Evolutionary conservation across 2,329 filamentous ascomycete species (phyloP).

Genomic region (Rhinocladiella similis): DNA sequence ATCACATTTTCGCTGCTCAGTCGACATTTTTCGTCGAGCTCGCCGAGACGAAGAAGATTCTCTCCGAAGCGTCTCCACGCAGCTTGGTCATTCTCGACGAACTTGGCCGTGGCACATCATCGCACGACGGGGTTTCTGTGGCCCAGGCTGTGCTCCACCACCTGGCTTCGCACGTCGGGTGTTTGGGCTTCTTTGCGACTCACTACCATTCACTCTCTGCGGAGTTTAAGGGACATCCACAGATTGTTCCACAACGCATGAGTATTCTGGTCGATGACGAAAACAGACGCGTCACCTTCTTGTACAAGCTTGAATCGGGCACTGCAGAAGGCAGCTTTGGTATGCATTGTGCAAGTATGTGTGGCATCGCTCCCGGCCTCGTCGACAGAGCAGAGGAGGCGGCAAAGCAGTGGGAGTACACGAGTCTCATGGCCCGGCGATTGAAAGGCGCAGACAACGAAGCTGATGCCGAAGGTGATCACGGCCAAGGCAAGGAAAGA

Average conservation of each 20-base stretch:
- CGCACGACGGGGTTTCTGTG: conserved; percentile 94
- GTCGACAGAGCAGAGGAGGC: conserved; percentile 86
- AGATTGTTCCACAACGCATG: conserved; percentile 86
- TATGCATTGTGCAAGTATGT: conserved; percentile 99
- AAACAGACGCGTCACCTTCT: conserved; percentile 84
- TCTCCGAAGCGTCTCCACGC: conserved; percentile 88
- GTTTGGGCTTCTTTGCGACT: conserved; percentile 93
- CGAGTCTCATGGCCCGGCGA: conserved; percentile 83
- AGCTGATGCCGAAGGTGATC: conserved; percentile 53
- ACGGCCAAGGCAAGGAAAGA: conserved; percentile 53
- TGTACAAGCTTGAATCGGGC: conserved; percentile 91
- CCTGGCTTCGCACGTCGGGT: conserved; percentile 87
- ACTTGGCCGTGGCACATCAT: conserved; percentile 88
- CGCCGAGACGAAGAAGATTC: conserved; percentile 96
- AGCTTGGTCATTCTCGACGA: conserved; percentile 97
- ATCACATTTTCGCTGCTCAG: conserved; percentile 98
- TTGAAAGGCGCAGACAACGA: conserved; percentile 58
- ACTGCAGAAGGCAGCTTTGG: conserved; percentile 96
- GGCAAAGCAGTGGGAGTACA: conserved; percentile 92
- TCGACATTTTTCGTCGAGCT: conserved; percentile 98
- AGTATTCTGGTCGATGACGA: conserved; percentile 88
- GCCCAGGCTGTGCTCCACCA: conserved; percentile 97
- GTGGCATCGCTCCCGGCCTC: conserved; percentile 79
- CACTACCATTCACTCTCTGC: conserved; percentile 94
- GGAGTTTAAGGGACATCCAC: conserved; percentile 86